Base-by-base conservation (phyloP, 2,329 filamentous ascomycete genomes). In the Ophiosphaerella korrae region DNA sequence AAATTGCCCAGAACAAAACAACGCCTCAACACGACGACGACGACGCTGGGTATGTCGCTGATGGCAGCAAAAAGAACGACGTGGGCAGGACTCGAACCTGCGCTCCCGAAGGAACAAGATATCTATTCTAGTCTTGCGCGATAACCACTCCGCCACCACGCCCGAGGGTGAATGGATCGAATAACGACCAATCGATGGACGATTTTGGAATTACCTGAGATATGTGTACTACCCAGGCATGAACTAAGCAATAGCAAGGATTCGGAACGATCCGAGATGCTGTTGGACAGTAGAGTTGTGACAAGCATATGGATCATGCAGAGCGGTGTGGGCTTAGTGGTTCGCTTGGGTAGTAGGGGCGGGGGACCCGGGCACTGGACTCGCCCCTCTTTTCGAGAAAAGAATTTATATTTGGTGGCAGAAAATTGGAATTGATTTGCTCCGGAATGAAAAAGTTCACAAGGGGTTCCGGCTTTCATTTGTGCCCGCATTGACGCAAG, bases 101-200 rank as follows among this genome's bases (percentile, higher is more conserved):
- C 68, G 69, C 69, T 72, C 69, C 69, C 68, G 66, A 72, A 69
- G 68, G 68, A 72, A 71, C 63, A 71, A 70, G 68, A 69, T 71
- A 71, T 71, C 69, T 71, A 72, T 71, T 71, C 69, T 71, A 72
- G 69, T 70, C 68, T 69, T 72, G 63, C 68, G 70, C 70, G 67
- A 72, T 71, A 72, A 72, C 68, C 69, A 72, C 69, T 72, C 68
- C 65, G 69, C 69, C 69, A 72, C 65, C 59, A 67, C 65, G 68
- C 69, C 67, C 12, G 26, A 31, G 21, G 43, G 11, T 41, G 26
- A 40, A 16, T 29, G 7, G 36, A 35, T 26, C 18, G 21, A 21
- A 32, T 48, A 21, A 18, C 9, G n/a, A 39, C 34, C 23, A 23
- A 32, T 39, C 21, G 43, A 45, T 38, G 34, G 35, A 18, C 12